phyloP scores from a whole-genome alignment of 2,329 filamentous ascomycete genomes.

The Apiospora kogelbergensis region DNA sequence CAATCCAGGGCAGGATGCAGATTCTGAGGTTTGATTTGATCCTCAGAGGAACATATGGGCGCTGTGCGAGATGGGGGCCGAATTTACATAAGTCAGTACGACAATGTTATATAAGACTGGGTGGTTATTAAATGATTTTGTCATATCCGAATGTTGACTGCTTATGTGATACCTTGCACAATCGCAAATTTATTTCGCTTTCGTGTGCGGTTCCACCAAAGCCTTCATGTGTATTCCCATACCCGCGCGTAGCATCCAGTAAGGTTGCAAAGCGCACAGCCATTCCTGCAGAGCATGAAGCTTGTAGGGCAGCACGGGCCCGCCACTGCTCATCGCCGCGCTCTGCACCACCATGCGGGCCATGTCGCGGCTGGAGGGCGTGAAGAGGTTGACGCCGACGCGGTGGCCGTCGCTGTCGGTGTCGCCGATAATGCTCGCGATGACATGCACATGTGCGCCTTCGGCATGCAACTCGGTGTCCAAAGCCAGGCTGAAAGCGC shows the following conservation, averaged over 20 bases:
- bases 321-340: background rate
- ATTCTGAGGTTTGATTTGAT: background rate
- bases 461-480: background rate
- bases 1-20: conserved; percentile 36
- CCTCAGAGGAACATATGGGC: background rate
- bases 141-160: background rate
- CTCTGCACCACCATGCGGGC: background rate
- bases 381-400: background rate
- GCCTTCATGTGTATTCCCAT: background rate
- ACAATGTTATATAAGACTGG: background rate
- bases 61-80: background rate
- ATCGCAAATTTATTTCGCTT: background rate
- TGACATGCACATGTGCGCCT: background rate
- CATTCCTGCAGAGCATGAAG: background rate
- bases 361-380: background rate
- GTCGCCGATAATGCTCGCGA: background rate
- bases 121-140: too few species aligned
- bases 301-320: background rate
- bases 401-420: background rate
- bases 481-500: background rate
- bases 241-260: background rate
- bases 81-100: background rate
- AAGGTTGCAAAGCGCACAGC: background rate
- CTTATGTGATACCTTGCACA: background rate
- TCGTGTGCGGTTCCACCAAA: background rate